These are phyloP conservation scores for Pythium sukuiense DNA, from an alignment of 352 stramenopile genomes.

Conservation along the genomic window DNA sequence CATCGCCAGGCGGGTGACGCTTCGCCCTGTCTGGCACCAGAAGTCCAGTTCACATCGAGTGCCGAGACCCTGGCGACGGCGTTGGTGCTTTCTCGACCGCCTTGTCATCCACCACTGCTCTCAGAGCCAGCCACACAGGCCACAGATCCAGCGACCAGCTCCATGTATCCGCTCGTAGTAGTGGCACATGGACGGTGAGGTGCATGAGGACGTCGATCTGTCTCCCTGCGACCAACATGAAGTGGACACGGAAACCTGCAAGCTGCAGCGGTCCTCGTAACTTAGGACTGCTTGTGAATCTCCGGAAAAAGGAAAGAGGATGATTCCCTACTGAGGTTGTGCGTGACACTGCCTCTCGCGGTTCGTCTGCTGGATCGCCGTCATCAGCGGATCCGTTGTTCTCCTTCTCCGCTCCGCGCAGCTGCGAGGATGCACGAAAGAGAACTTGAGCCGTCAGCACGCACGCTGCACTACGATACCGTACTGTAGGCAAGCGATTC, in stretches of 20 bases:
- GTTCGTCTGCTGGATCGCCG: too few relatives aligned
- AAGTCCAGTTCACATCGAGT: not conserved
- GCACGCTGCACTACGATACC: not conserved
- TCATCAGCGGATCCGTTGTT: too few relatives aligned
- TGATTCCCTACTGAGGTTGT: too few relatives aligned
- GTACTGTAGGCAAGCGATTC: too few relatives aligned
- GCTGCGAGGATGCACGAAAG: not conserved
- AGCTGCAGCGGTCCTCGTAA: too few relatives aligned
- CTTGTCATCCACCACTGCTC: not conserved
- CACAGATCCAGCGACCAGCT: not conserved
- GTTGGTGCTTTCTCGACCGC: not conserved
- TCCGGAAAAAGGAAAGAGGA: too few relatives aligned
- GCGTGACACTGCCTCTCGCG: not conserved
- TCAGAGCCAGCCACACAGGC: not conserved
- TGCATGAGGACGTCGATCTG: not conserved
- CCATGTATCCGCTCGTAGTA: not conserved
- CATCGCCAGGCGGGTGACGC: not conserved
- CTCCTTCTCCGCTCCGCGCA: not conserved
- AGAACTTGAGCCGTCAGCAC: not conserved
- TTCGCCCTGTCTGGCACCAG: slow-evolving; percentile 1
- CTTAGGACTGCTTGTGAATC: too few relatives aligned
- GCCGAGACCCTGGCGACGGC: not conserved
- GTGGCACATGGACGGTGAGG: not conserved
- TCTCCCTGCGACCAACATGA: not conserved
- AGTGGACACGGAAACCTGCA: too few relatives aligned